Percentiles rank a stretch among this genome's conserved stretches.
phyloP scores from a whole-genome alignment of 1,284 basidiomycete genomes.

The Chondrostereum purpureum region DNA sequence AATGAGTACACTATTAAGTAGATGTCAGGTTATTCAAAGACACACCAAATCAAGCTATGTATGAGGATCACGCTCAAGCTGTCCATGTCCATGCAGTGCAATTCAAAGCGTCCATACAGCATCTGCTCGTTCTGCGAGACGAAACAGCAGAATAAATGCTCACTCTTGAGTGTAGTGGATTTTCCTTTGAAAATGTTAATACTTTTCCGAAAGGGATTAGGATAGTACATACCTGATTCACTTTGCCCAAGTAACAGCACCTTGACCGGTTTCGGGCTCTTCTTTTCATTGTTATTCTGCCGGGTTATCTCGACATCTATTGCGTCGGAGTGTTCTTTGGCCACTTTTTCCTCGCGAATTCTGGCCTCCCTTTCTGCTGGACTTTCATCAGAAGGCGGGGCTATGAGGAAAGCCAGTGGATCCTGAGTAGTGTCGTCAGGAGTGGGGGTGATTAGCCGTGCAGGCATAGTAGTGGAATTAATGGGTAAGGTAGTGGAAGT shows the following conservation, averaged over 20 bases:
- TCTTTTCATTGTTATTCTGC: constrained; percentile 47
- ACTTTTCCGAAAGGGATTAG: neutral
- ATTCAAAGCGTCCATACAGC: no score
- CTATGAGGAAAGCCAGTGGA: constrained; percentile 42
- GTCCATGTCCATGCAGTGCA: no score
- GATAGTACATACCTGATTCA: constrained; percentile 67
- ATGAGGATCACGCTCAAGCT: no score
- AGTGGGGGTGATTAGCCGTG: constrained; percentile 6
- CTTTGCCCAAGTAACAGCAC: constrained; percentile 73
- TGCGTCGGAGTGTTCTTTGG: constrained; percentile 54
- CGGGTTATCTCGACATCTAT: constrained; percentile 66
- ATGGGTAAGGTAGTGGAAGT: neutral
- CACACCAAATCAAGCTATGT: no score
- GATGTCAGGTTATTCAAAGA: no score
- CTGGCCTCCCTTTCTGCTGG: constrained; percentile 41
- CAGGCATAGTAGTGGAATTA: constrained; percentile 6
- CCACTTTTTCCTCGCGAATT: constrained; percentile 48
- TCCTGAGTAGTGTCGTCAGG: constrained; percentile 30
- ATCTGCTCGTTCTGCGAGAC: no score
- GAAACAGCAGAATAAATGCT: constrained; percentile 12
- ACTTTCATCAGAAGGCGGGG: constrained; percentile 56
- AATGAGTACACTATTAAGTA: no score
- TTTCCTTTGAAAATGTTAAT: constrained; percentile 36
- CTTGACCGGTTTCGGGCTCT: constrained; percentile 49
- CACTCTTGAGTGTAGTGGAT: constrained; percentile 60